Evolutionary conservation across 192 early-diverging fungal species (phyloP).

Genomic region (Entrophospora sp.): DNA sequence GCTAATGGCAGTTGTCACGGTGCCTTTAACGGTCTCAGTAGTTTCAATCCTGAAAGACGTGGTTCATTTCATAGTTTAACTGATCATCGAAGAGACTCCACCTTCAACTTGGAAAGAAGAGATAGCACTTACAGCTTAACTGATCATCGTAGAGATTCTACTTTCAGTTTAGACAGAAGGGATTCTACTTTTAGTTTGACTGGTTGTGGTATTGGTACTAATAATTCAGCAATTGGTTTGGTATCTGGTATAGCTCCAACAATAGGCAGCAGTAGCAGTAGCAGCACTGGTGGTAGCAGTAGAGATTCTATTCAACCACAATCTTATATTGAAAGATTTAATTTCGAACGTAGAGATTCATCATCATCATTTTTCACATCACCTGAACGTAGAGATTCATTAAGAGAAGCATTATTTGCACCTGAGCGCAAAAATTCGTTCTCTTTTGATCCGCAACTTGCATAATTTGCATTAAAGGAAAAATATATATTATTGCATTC

Average conservation of each 20-base stretch:
- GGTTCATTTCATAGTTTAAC: slow-evolving; percentile 8
- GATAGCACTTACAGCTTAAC: slow-evolving; percentile 9
- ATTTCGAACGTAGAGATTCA: slow-evolving; percentile 10
- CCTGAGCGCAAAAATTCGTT: slow-evolving; percentile 8
- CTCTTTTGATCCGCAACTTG: slow-evolving; percentile 21
- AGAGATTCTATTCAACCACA: background rate
- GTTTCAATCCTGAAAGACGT: slow-evolving; percentile 8
- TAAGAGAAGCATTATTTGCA: background rate
- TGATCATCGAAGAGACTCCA: slow-evolving; percentile 19
- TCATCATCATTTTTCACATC: background rate
- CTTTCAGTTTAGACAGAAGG: slow-evolving; percentile 9
- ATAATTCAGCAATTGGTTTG: too few relatives aligned
- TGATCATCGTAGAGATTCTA: slow-evolving; percentile 12
- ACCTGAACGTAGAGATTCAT: slow-evolving; percentile 14
- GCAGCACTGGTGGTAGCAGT: too few relatives aligned
- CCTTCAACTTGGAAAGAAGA: slow-evolving; percentile 15
- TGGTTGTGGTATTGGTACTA: too few relatives aligned
- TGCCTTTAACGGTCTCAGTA: background rate
- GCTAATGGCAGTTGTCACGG: slow-evolving; percentile 19
- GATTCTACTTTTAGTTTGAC: slow-evolving; percentile 15
- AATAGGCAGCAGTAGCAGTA: too few relatives aligned
- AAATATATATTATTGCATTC: too few relatives aligned
- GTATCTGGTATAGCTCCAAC: too few relatives aligned
- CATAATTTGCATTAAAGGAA: background rate
- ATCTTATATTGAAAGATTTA: background rate